Evolutionary conservation across 2,329 filamentous ascomycete species (phyloP).

Genomic region (Aspergillus pseudoglaucus): DNA sequence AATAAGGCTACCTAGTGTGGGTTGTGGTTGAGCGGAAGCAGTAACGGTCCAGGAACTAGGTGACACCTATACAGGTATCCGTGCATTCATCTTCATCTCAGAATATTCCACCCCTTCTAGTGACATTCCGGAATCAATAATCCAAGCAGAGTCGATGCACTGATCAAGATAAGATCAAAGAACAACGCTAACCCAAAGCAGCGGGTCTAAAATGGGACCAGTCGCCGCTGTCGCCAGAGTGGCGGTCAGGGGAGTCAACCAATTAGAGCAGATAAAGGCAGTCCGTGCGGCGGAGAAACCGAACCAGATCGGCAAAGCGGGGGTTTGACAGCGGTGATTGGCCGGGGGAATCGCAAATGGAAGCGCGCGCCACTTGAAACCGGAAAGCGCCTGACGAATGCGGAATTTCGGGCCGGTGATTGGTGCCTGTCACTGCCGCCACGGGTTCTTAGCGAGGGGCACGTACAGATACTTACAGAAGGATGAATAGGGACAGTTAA

Average conservation of each 20-base stretch:
- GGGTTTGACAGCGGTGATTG: not conserved
- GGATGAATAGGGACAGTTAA: not conserved
- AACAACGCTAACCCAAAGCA: not conserved
- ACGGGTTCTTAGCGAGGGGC: not conserved
- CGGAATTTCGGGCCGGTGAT: not conserved
- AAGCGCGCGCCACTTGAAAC: not conserved
- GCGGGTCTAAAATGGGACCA: not conserved
- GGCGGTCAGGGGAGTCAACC: not conserved
- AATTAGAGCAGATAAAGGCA: not conserved
- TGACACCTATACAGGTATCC: too few relatives aligned
- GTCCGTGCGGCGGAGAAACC: not conserved
- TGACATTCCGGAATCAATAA: too few relatives aligned
- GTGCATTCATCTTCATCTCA: too few relatives aligned
- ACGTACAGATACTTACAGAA: not conserved
- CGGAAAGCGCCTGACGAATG: not conserved
- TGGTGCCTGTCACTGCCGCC: not conserved
- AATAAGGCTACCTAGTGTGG: too few relatives aligned
- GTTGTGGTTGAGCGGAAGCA: too few relatives aligned
- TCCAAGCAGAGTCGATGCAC: too few relatives aligned
- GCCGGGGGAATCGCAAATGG: not conserved
- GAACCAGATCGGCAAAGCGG: not conserved
- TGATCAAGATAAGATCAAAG: too few relatives aligned
- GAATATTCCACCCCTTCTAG: too few relatives aligned
- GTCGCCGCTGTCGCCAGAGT: not conserved
- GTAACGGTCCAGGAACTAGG: too few relatives aligned